These are phyloP conservation scores for Microsporum audouinii DNA, from an alignment of 2,329 filamentous ascomycete species.

Conservation along the genomic window DNA sequence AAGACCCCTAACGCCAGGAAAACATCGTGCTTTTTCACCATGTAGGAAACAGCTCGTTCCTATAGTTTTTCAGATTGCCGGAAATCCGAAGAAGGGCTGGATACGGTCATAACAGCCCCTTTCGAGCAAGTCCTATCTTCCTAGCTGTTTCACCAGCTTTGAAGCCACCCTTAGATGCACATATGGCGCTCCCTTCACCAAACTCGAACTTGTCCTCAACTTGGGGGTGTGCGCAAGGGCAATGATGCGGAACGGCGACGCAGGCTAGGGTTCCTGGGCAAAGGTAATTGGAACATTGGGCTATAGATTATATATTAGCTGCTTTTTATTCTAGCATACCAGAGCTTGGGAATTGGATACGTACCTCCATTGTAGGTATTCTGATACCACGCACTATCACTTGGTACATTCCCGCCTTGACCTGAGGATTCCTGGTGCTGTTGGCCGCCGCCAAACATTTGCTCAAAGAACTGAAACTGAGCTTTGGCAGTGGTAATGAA, in stretches of 20 bases:
- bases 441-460: slow-evolving; percentile 69
- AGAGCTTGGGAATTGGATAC: not conserved
- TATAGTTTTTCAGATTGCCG: not conserved
- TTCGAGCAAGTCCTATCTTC: slow-evolving; percentile 41
- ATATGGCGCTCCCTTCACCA: slow-evolving; percentile 39
- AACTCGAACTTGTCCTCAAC: slow-evolving; percentile 65
- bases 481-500: slow-evolving; percentile 53
- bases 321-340: not conserved
- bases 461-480: slow-evolving; percentile 96
- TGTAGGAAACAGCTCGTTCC: not conserved
- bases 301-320: slow-evolving; percentile 32
- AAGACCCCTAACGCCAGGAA: not conserved
- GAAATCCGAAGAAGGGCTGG: not conserved
- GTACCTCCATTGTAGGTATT: slow-evolving; percentile 23
- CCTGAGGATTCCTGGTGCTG: slow-evolving; percentile 46
- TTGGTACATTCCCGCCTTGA: slow-evolving; percentile 66
- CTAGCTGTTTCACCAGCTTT: slow-evolving; percentile 36
- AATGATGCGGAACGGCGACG: slow-evolving; percentile 94
- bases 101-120: slow-evolving; percentile 34
- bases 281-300: slow-evolving; percentile 84
- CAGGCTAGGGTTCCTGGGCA: slow-evolving; percentile 91
- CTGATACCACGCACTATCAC: slow-evolving; percentile 72
- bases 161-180: slow-evolving; percentile 39
- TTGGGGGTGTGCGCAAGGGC: slow-evolving; percentile 72
- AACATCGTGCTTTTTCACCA: not conserved